Percentiles rank a stretch among this genome's conserved stretches.
Evolutionary conservation across 306 rosid species (phyloP).

Genomic region (Quercus mongolica): DNA sequence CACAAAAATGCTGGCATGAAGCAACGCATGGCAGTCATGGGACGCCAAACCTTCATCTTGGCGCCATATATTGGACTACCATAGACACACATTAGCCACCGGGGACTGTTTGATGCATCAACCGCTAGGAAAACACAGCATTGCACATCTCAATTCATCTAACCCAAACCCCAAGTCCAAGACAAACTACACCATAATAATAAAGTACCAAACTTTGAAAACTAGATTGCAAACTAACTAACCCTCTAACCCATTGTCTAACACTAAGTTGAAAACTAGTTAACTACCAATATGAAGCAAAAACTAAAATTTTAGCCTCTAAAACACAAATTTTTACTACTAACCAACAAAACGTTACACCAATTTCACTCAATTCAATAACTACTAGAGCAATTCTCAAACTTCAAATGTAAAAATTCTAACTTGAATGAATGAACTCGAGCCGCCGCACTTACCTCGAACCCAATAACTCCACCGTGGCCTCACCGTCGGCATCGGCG

Average conservation of each 20-base stretch:
- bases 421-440: too few relatives aligned
- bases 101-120: not conserved
- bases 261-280: too few relatives aligned
- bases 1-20: not conserved
- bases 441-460: slow-evolving; percentile 44
- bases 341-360: not conserved
- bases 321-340: too few relatives aligned
- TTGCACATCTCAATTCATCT: not conserved
- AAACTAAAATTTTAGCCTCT: not conserved
- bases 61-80: not conserved
- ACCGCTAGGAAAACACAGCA: not conserved
- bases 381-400: too few relatives aligned
- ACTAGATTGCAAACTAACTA: not conserved
- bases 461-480: slow-evolving; percentile 39
- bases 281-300: not conserved
- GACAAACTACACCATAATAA: not conserved
- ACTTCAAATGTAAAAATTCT: too few relatives aligned
- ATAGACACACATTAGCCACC: not conserved
- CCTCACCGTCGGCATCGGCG: slow-evolving; percentile 48
- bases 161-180: not conserved
- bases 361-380: not conserved
- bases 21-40: not conserved
- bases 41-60: not conserved
- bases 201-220: not conserved
- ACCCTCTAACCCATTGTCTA: not conserved